These are phyloP conservation scores for Suillus fuscotomentosus DNA, from an alignment of 768 basidiomycete species.

Conservation along the genomic window DNA sequence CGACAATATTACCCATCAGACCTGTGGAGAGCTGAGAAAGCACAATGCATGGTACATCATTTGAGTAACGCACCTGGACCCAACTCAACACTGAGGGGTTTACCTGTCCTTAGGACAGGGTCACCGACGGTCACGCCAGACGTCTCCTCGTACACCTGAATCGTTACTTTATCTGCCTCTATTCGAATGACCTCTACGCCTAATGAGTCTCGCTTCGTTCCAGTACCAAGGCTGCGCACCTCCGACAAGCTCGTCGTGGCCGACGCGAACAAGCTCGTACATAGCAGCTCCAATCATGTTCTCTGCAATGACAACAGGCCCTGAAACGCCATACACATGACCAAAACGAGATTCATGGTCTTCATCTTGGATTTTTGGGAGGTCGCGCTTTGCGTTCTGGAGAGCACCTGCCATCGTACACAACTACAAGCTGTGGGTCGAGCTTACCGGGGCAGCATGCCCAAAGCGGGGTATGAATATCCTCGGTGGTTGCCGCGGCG, in stretches of 20 bases:
- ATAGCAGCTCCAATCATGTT: slow-evolving; percentile 96
- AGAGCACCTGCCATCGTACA: slow-evolving; percentile 86
- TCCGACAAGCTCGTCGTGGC: slow-evolving; percentile 97
- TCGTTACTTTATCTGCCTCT: slow-evolving; percentile 96
- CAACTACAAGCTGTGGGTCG: slow-evolving; percentile 8
- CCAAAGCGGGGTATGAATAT: slow-evolving; percentile 30
- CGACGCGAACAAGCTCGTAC: slow-evolving; percentile 98
- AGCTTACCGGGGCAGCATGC: slow-evolving; percentile 6
- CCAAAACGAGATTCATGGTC: slow-evolving; percentile 86
- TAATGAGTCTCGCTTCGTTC: slow-evolving; percentile 13
- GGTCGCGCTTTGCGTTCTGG: slow-evolving; percentile 83
- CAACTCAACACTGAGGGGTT: slow-evolving; percentile 95
- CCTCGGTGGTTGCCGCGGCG: slow-evolving; percentile 25
- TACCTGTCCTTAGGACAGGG: slow-evolving; percentile 95
- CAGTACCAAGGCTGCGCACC: slow-evolving; percentile 46
- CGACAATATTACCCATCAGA: slow-evolving; percentile 98
- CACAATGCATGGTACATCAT: neutral
- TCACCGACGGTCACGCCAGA: slow-evolving; percentile 99
- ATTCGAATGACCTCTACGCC: slow-evolving; percentile 95
- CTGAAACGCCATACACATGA: slow-evolving; percentile 92
- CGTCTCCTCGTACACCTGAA: slow-evolving; percentile 99
- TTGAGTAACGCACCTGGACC: slow-evolving; percentile 73
- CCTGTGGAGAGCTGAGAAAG: slow-evolving; percentile 45
- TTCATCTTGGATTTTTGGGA: slow-evolving; percentile 88
- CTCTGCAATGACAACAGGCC: slow-evolving; percentile 94